Evolutionary conservation across 2,329 filamentous ascomycete genomes (phyloP).

Genomic region (Juglanconis oblonga): DNA sequence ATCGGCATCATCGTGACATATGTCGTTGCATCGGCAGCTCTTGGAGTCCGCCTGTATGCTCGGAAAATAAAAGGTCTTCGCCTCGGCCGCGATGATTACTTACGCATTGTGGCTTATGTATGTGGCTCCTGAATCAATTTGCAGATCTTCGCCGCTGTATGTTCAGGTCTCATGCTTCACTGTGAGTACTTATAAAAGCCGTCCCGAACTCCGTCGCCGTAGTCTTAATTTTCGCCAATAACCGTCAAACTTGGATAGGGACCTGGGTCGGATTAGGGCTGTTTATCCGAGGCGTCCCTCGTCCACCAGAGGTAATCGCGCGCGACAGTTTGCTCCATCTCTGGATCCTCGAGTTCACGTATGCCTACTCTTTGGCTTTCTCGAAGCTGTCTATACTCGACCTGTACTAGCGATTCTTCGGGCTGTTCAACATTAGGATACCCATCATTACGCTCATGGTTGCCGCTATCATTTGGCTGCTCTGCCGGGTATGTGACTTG

Average conservation of each 20-base stretch:
- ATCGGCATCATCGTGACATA: conserved; percentile 1
- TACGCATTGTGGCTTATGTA: conserved; percentile 4
- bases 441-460: conserved; percentile 4
- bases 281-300: background rate
- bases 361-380: conserved; percentile 5
- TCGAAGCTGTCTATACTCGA: conserved; percentile 4
- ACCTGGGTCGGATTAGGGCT: background rate
- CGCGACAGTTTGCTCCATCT: background rate
- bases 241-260: background rate
- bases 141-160: background rate
- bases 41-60: background rate
- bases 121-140: background rate
- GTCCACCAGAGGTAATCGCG: background rate
- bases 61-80: background rate
- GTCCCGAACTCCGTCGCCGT: no score
- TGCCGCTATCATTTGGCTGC: background rate
- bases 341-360: conserved; percentile 6
- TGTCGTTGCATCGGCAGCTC: conserved; percentile 2
- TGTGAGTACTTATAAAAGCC: background rate
- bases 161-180: conserved; percentile 1
- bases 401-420: conserved; percentile 6
- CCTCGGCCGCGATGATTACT: conserved; percentile 1
- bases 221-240: no score
- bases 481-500: background rate
- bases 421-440: background rate